Evolutionary conservation across 441 rosid species (phyloP).

Genomic region (Manihot esculenta): DNA sequence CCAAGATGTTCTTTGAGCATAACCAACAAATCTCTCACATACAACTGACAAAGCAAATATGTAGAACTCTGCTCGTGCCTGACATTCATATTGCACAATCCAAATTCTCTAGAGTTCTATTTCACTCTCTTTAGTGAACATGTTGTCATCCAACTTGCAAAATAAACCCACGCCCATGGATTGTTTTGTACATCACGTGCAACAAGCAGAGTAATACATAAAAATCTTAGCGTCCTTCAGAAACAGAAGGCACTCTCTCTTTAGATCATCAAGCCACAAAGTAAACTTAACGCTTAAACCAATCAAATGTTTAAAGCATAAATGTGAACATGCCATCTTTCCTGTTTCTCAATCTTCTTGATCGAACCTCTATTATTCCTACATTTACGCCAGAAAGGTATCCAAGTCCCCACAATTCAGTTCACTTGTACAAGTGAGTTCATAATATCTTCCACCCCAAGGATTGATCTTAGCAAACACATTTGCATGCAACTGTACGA

Average conservation of each 20-base stretch:
- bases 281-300: background rate
- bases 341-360: no score
- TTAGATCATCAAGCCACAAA: background rate
- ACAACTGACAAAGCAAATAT: background rate
- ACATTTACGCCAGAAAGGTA: background rate
- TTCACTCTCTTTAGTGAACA: background rate
- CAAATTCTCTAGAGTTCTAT: background rate
- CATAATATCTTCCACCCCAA: background rate
- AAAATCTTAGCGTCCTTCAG: background rate
- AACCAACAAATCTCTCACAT: background rate
- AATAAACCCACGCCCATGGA: background rate
- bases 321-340: no score
- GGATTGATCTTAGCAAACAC: background rate
- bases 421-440: background rate
- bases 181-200: background rate
- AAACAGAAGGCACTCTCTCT: background rate
- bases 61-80: background rate
- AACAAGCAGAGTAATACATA: background rate
- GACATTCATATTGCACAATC: background rate
- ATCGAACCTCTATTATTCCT: no score
- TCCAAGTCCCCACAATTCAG: background rate
- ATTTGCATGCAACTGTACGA: background rate
- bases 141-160: slow-evolving; percentile 3
- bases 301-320: background rate
- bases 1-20: background rate